A percentile compares a stretch with the other conserved stretches of the same genome.
These are phyloP conservation scores for Fusarium sulawesiense DNA, from an alignment of 2,329 filamentous ascomycete species.

Conservation along the genomic window DNA sequence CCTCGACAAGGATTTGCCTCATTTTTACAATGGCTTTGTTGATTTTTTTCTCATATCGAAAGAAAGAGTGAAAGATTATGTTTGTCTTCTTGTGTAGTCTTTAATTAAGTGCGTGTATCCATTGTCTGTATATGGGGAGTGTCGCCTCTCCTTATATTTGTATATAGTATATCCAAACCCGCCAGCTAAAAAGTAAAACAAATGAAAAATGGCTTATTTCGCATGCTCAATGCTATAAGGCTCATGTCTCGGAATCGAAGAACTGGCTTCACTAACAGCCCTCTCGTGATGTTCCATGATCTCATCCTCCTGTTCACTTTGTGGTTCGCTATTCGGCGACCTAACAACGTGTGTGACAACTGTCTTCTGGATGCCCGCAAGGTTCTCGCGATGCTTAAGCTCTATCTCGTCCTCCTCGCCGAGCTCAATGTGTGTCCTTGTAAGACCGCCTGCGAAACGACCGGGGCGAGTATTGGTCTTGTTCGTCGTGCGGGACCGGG, in stretches of 20 bases:
- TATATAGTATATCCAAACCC: constrained; percentile 7
- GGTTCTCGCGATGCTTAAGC: constrained; percentile 39
- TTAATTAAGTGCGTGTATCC: constrained; percentile 19
- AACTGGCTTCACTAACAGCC: constrained; percentile 44
- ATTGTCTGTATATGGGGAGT: constrained; percentile 2
- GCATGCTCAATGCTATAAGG: constrained; percentile 38
- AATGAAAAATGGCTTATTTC: constrained; percentile 21
- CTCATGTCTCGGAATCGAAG: constrained; percentile 34
- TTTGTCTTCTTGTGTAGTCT: neutral
- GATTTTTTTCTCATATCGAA: neutral
- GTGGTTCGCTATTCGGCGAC: constrained; percentile 18
- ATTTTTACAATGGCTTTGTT: neutral
- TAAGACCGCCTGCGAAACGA: constrained; percentile 34
- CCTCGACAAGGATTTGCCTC: neutral
- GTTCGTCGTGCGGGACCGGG: constrained; percentile 32
- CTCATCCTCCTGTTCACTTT: constrained; percentile 31
- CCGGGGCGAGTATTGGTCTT: constrained; percentile 26
- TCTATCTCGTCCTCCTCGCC: constrained; percentile 44
- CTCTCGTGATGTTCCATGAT: constrained; percentile 44
- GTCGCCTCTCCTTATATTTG: constrained; percentile 19
- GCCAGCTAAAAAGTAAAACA: neutral
- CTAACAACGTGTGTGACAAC: constrained; percentile 37
- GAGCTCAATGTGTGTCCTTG: constrained; percentile 44
- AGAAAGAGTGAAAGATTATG: neutral
- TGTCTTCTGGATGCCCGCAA: constrained; percentile 42